Percentiles rank a stretch among this genome's conserved stretches.
These are phyloP conservation scores for Coelastrella sp. DNA, from an alignment of 139 green algal genomes.

Conservation along the genomic window DNA sequence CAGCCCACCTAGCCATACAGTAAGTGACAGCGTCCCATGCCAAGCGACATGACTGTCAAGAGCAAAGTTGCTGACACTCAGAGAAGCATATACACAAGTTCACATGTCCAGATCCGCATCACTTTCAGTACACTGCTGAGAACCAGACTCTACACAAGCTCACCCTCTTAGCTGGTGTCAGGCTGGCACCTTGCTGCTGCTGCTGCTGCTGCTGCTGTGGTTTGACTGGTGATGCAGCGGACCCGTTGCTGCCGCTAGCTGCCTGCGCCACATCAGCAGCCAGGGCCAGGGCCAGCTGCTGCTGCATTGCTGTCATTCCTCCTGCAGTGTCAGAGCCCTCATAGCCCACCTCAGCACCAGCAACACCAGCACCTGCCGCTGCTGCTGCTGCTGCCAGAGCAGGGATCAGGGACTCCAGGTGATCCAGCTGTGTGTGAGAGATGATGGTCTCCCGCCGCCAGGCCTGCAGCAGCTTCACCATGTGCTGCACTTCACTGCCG, in stretches of 20 bases:
- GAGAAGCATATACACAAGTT: background rate
- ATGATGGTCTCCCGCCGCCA: conserved; percentile 23
- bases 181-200: background rate
- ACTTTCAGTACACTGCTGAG: too few species aligned
- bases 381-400: background rate
- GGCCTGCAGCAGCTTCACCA: conserved; percentile 36
- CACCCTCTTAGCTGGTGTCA: conserved; percentile 42
- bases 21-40: too few species aligned
- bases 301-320: conserved; percentile 13
- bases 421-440: background rate
- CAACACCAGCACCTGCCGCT: background rate
- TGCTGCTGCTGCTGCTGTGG: background rate
- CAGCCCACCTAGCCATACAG: too few species aligned
- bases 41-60: too few species aligned
- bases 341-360: background rate
- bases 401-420: conserved; percentile 6
- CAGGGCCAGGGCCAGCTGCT: background rate
- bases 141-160: background rate
- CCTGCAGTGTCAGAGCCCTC: background rate
- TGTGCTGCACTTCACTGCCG: background rate
- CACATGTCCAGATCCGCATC: background rate
- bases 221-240: conserved; percentile 11
- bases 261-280: background rate
- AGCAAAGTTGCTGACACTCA: background rate
- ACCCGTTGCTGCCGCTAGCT: background rate